Evolutionary conservation across 78 protist genomes (phyloP).

Genomic region (Bigelowiella natans): DNA sequence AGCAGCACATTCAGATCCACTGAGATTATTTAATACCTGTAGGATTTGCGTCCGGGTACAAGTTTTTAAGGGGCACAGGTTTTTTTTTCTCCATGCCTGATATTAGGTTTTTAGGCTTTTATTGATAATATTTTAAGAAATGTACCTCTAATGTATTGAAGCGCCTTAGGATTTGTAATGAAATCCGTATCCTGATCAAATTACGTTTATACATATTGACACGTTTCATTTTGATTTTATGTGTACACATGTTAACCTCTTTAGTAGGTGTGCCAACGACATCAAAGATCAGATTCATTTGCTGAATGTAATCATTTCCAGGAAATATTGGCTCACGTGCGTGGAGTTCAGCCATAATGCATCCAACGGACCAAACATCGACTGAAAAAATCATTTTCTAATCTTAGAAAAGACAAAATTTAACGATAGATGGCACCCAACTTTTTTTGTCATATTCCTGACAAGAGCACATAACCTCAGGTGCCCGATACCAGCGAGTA

Average conservation of each 20-base stretch:
- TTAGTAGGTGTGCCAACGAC: not conserved
- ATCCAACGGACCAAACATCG: conserved; percentile 69
- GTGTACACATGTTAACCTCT: too few relatives aligned
- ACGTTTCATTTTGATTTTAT: too few relatives aligned
- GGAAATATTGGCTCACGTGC: conserved; percentile 15
- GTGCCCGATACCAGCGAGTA: conserved; percentile 72
- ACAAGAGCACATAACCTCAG: conserved; percentile 45
- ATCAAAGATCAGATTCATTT: conserved; percentile 9
- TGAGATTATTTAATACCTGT: not conserved
- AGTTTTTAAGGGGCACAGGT: not conserved
- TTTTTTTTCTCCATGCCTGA: not conserved
- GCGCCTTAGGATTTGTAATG: not conserved
- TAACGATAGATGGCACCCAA: conserved; percentile 3
- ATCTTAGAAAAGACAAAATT: not conserved
- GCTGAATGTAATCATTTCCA: conserved; percentile 19
- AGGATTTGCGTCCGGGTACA: not conserved
- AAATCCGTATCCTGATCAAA: not conserved
- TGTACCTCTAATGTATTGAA: not conserved
- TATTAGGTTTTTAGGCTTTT: too few relatives aligned
- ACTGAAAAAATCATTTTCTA: too few relatives aligned
- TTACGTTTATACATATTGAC: too few relatives aligned
- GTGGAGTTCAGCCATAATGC: conserved; percentile 64
- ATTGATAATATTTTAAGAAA: too few relatives aligned
- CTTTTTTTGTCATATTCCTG: not conserved
- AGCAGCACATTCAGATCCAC: not conserved